phyloP scores from a whole-genome alignment of 192 early-diverging fungal genomes.

The Podochytrium sp. region DNA sequence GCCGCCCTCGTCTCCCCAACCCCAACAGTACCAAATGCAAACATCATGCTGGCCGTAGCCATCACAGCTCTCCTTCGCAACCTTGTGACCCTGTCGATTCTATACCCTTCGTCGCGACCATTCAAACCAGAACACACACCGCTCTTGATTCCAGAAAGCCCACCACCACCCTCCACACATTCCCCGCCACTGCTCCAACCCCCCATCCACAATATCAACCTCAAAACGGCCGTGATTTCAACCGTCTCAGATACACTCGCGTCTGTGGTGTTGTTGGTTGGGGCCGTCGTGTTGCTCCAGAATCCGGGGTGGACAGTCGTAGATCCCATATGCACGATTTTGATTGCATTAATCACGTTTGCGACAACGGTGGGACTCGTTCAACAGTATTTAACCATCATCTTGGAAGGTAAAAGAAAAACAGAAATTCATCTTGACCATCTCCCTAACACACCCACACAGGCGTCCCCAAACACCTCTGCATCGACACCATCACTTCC shows the following conservation, averaged over 20 bases:
- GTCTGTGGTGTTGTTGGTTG: constrained; percentile 73
- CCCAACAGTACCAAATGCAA: constrained; percentile 64
- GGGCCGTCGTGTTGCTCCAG: constrained; percentile 59
- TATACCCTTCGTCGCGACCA: constrained; percentile 10
- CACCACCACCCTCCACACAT: neutral
- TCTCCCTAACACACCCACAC: neutral
- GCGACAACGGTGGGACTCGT: constrained; percentile 66
- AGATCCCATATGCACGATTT: constrained; percentile 75
- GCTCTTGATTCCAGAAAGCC: too few species aligned
- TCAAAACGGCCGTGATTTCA: constrained; percentile 70
- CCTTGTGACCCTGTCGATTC: constrained; percentile 47
- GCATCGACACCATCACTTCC: neutral
- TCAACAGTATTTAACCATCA: constrained; percentile 59
- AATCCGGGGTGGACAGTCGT: constrained; percentile 57
- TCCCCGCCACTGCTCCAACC: neutral
- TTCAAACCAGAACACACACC: neutral
- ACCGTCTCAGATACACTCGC: constrained; percentile 75
- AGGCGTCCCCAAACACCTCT: neutral
- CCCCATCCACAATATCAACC: constrained; percentile 32
- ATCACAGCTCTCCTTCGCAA: constrained; percentile 69
- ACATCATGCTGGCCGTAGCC: constrained; percentile 69
- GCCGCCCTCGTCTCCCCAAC: constrained; percentile 60
- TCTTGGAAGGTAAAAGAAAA: constrained; percentile 69
- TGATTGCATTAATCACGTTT: constrained; percentile 73
- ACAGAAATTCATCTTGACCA: too few species aligned